Evolutionary conservation across 176 grass and related monocot species (phyloP).

Genomic region (Ensete ventricosum): DNA sequence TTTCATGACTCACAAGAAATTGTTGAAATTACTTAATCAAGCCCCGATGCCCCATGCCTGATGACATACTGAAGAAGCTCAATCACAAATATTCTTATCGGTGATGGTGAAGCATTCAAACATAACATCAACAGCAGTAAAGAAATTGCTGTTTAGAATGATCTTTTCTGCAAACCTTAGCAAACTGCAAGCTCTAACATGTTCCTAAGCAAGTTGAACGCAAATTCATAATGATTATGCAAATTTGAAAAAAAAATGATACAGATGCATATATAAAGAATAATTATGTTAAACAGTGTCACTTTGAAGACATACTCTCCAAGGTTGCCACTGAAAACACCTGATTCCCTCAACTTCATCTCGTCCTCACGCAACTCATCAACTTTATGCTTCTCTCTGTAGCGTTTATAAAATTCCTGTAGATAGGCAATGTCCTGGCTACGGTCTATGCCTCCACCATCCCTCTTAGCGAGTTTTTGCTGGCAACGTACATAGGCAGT

Average conservation of each 20-base stretch:
- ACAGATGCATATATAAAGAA: constrained; percentile 5
- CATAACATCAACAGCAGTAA: too few relatives aligned
- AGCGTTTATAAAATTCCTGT: constrained; percentile 91
- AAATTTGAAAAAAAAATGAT: neutral
- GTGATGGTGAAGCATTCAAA: too few relatives aligned
- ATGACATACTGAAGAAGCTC: too few relatives aligned
- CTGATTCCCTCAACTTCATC: constrained; percentile 85
- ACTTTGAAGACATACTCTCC: constrained; percentile 50
- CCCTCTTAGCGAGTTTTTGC: constrained; percentile 86
- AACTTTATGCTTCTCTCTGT: constrained; percentile 80
- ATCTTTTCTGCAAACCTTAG: neutral
- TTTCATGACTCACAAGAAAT: too few relatives aligned
- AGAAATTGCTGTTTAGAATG: too few relatives aligned
- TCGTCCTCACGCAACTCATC: constrained; percentile 87
- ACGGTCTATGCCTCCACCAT: constrained; percentile 59
- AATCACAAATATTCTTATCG: too few relatives aligned
- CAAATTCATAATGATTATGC: neutral
- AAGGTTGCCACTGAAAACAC: constrained; percentile 67
- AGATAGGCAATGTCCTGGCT: constrained; percentile 70
- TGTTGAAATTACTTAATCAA: too few relatives aligned
- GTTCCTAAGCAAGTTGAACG: too few relatives aligned
- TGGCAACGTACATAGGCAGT: constrained; percentile 21
- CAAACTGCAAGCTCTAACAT: neutral
- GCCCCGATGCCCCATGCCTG: too few relatives aligned
- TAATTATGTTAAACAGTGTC: constrained; percentile 1